These are phyloP conservation scores for Aspergillus neotritici DNA, from an alignment of 2,329 filamentous ascomycete species.

Conservation along the genomic window DNA sequence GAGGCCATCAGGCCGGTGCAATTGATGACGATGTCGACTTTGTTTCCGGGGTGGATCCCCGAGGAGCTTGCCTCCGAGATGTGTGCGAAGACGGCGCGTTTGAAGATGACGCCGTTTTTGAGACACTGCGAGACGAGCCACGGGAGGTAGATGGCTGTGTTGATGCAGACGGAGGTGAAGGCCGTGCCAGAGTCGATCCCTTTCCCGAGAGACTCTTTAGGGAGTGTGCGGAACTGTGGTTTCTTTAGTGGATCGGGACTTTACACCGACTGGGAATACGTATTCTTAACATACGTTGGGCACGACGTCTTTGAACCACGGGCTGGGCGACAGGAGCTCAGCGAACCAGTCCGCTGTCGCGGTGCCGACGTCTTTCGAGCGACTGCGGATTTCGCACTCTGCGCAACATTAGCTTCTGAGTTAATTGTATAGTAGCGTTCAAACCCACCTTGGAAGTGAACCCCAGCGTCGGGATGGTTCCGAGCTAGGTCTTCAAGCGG, in stretches of 20 bases:
- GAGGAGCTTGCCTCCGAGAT: slow-evolving; percentile 60
- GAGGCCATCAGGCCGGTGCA: slow-evolving; percentile 70
- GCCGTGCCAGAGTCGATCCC: slow-evolving; percentile 65
- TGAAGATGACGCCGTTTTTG: slow-evolving; percentile 61
- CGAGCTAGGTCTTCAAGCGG: slow-evolving; percentile 53
- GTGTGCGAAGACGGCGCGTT: slow-evolving; percentile 57
- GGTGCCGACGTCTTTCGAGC: slow-evolving; percentile 56
- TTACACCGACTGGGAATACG: neutral
- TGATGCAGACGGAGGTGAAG: slow-evolving; percentile 83
- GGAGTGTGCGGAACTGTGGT: slow-evolving; percentile 54
- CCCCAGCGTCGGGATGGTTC: slow-evolving; percentile 65
- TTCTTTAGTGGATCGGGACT: slow-evolving; percentile 9
- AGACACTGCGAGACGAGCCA: slow-evolving; percentile 76
- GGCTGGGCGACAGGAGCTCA: slow-evolving; percentile 57
- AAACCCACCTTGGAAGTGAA: slow-evolving; percentile 63
- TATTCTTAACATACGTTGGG: slow-evolving; percentile 49
- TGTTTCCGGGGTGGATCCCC: slow-evolving; percentile 46
- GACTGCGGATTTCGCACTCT: slow-evolving; percentile 46
- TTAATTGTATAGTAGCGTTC: no score
- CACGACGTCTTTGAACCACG: slow-evolving; percentile 66
- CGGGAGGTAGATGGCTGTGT: slow-evolving; percentile 75
- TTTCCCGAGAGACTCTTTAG: slow-evolving; percentile 50
- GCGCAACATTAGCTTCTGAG: slow-evolving; percentile 9
- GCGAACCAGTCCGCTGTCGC: slow-evolving; percentile 55
- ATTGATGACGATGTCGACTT: slow-evolving; percentile 68